Percentiles rank a stretch among this genome's conserved stretches.
Evolutionary conservation across 768 basidiomycete species (phyloP).

Genomic region (Podaxis pistillaris): DNA sequence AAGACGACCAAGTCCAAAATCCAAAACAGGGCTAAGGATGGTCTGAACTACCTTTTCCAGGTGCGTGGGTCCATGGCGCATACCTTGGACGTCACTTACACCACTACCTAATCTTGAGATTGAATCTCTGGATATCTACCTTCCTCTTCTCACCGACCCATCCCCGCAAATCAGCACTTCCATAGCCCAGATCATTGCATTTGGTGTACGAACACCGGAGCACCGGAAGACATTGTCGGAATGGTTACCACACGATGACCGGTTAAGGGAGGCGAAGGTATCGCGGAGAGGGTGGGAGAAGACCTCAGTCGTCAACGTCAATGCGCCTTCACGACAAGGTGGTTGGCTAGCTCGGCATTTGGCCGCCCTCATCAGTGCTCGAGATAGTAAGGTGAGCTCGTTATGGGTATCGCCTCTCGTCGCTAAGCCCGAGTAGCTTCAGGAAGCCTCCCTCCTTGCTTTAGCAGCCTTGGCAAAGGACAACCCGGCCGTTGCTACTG

Average conservation of each 20-base stretch:
- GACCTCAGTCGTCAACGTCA: conserved; percentile 36
- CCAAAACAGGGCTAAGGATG: conserved; percentile 50
- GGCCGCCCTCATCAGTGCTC: conserved; percentile 42
- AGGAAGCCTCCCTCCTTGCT: conserved; percentile 64
- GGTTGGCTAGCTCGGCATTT: conserved; percentile 62
- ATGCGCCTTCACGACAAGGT: conserved; percentile 41
- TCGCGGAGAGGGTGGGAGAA: conserved; percentile 75
- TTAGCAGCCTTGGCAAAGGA: conserved; percentile 69
- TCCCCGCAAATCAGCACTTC: conserved; percentile 41
- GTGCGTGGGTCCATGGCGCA: conserved; percentile 31
- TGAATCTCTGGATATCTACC: conserved; percentile 62
- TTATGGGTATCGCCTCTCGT: neutral
- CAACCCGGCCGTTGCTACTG: conserved; percentile 49
- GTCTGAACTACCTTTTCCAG: conserved; percentile 60
- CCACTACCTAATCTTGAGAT: conserved; percentile 29
- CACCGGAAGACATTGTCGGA: conserved; percentile 54
- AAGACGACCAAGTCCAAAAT: conserved; percentile 39
- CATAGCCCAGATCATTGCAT: conserved; percentile 59
- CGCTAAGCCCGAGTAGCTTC: conserved; percentile 37
- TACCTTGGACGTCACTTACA: neutral
- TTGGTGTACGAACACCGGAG: conserved; percentile 43
- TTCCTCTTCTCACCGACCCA: conserved; percentile 56
- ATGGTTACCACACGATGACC: conserved; percentile 62
- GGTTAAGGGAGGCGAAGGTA: conserved; percentile 45
- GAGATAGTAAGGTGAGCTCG: conserved; percentile 51